Base-by-base conservation (phyloP, 176 grass and related monocot genomes). In the Phoenix dactylifera region DNA sequence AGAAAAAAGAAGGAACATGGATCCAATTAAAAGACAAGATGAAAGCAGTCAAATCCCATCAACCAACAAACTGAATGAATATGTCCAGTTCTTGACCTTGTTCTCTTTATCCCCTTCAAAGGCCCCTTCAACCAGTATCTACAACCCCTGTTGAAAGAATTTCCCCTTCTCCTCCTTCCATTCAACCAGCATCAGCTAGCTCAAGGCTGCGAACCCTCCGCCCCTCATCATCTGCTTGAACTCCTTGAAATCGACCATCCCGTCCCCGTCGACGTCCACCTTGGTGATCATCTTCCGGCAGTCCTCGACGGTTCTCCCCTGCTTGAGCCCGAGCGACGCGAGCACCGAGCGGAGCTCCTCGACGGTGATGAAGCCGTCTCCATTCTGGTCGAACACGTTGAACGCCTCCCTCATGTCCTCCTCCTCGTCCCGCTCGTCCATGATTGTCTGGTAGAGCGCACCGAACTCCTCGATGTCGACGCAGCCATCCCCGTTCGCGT, bases 171-270 rank as follows among this genome's bases (percentile, higher is more conserved):
- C 30, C 30, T 35, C 32, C 7, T 35, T 35, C 32, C 32, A 35
- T 35, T 6, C 39, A 76, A 80, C 69, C 69, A 83, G 4, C 17
- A 63, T 15, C 49, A 16, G 15, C 60, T 5, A 16, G 15, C 60
- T 5, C 12, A 50, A 49, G 39, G 63, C 63, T 16, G 49, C 49
- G 50, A 65, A 65, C 10, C 49, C 23, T 22, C 63, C 63, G 5
- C 49, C 63, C 49, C 51, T 52, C 63, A 65, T 65, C 63, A 65
- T 65, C 63, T 52, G 63, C 49, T 65, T 65, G 23, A 65, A 65
- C 49, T 65, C 63, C 63, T 52, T 65, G 63, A 65, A 65, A 24
- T 65, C 28, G 63, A 65, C 63, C 49, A 51, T 65, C n/a, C 63
- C 63, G 5, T 65, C 63, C 6, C 63, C 63, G 49, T 65, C 63